phyloP scores from a whole-genome alignment of 2,329 filamentous ascomycete genomes.

The Rhynchosporium graminicola region DNA sequence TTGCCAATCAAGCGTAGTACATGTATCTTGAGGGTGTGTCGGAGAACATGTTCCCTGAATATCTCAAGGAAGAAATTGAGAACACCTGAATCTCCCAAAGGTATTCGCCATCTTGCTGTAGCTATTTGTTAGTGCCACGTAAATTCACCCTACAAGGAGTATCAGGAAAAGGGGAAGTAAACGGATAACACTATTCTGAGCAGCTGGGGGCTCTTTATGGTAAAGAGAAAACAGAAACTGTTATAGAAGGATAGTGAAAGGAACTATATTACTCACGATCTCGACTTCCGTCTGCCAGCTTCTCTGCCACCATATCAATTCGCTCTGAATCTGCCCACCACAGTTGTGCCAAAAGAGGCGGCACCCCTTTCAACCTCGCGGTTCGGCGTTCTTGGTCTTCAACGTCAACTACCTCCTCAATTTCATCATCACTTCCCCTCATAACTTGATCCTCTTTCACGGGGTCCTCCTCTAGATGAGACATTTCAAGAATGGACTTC shows the following conservation, averaged over 20 bases:
- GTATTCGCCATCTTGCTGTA: slow-evolving; percentile 56
- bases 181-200: no score
- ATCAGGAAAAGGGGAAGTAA: neutral
- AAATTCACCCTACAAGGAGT: neutral
- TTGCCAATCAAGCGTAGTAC: slow-evolving; percentile 61
- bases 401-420: slow-evolving; percentile 32
- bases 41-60: slow-evolving; percentile 44
- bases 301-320: slow-evolving; percentile 52
- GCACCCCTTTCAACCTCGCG: slow-evolving; percentile 32
- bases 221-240: neutral
- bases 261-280: slow-evolving; percentile 47
- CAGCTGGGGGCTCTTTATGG: no score
- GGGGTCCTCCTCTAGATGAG: slow-evolving; percentile 14
- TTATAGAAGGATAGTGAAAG: neutral
- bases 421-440: slow-evolving; percentile 27
- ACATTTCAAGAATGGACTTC: slow-evolving; percentile 18
- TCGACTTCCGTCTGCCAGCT: slow-evolving; percentile 56
- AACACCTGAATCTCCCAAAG: slow-evolving; percentile 59
- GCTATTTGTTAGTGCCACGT: slow-evolving; percentile 25
- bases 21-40: slow-evolving; percentile 52
- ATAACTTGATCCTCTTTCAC: slow-evolving; percentile 13
- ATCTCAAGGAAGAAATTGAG: slow-evolving; percentile 56
- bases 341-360: slow-evolving; percentile 40
- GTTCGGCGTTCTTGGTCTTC: slow-evolving; percentile 36
- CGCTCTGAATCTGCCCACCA: slow-evolving; percentile 46